phyloP scores from a whole-genome alignment of 139 green algal genomes.

The Tetratostichococcus sp. region DNA sequence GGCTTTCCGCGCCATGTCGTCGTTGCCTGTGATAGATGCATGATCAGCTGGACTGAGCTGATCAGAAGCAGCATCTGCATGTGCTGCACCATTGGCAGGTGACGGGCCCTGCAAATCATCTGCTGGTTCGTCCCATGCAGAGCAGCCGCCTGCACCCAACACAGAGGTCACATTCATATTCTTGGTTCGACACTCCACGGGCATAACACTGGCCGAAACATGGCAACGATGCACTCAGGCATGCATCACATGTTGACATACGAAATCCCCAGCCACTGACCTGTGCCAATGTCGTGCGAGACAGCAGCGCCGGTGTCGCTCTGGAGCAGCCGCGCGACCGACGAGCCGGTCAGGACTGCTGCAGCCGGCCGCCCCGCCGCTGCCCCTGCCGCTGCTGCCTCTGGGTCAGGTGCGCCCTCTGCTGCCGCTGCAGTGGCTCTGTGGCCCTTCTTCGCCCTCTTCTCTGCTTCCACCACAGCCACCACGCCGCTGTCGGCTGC shows the following conservation, averaged over 20 bases:
- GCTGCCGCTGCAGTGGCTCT: not conserved
- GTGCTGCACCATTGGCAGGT: too few species aligned
- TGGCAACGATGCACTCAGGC: too few species aligned
- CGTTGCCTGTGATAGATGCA: too few species aligned
- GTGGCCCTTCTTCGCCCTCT: constrained; percentile 7
- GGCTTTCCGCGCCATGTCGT: too few species aligned
- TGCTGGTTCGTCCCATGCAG: not conserved
- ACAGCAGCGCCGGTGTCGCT: not conserved
- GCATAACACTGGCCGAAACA: too few species aligned
- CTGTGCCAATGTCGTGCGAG: not conserved
- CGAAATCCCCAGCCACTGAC: not conserved
- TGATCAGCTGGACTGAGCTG: too few species aligned
- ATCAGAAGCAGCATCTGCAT: too few species aligned
- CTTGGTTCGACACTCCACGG: too few species aligned
- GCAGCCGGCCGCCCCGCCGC: not conserved
- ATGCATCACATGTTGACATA: too few species aligned
- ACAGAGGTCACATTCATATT: too few species aligned
- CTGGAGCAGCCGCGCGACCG: not conserved
- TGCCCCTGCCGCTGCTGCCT: not conserved
- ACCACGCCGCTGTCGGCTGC: not conserved
- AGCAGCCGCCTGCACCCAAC: not conserved
- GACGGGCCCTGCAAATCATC: too few species aligned
- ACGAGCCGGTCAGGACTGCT: not conserved
- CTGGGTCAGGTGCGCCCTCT: not conserved
- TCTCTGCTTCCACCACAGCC: not conserved